Base-by-base conservation (phyloP, 78 protist genomes). In the Bodo saltans region DNA sequence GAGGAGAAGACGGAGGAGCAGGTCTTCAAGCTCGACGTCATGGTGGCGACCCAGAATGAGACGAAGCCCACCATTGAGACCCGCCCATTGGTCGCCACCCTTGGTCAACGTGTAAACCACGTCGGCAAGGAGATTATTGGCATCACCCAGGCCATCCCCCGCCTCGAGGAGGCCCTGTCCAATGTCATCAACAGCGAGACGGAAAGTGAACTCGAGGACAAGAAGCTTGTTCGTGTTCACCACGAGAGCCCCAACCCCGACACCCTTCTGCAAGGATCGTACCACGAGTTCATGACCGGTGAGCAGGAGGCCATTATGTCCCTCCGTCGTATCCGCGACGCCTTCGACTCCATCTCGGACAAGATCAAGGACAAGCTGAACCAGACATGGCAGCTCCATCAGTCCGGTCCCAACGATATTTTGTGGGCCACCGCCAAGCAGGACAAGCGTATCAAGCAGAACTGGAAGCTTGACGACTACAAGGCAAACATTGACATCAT, bases 401-500 rank as follows among this genome's bases (percentile, higher is more conserved):
- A 47, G 60, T 23, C 8, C n/a, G 17, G 17, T 8, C 8, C 60
- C 60, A 17, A 8, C 60, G 60, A 47, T 17, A 47, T 17, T 8
- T 23, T 47, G 60, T 47, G 60, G 60, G 60, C 60, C 17, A 23
- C 60, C 60, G n/a, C n/a, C n/a, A 17, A 47, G n/a, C 60, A 47
- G 8, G n/a, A 47, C 8, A 8, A 23, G n/a, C 60, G 17, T 8
- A 8, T 8, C n/a, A 17, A 8, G 60, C 60, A 17, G 60, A 47
- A 47, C n/a, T 47, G 60, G 60, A 8, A 47, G n/a, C 60, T 47
- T 17, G 37, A 4, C 38, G 41, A 70, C 73, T 33, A 90, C 79
- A 90, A 89, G 17, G 38, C 68, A 33, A 91, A 93, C 78, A 90
- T 90, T 29, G 29, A 67, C 33, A 87, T 80, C 53, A 70, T 83